A percentile compares a stretch with the other conserved stretches of the same genome.
Evolutionary conservation across 2,329 filamentous ascomycete genomes (phyloP).

Genomic region (Cladosporium sp.): DNA sequence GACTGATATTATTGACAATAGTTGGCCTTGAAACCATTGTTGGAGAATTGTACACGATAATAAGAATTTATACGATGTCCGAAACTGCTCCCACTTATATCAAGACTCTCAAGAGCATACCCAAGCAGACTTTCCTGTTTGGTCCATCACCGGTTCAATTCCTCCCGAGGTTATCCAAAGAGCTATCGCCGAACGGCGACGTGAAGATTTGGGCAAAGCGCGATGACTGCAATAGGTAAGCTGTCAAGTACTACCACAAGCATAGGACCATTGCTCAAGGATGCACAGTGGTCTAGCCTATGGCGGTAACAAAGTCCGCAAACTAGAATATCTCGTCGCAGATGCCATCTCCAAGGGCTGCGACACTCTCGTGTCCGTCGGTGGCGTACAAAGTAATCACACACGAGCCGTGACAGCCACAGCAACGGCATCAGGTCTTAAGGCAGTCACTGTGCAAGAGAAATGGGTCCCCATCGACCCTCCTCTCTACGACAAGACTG

Average conservation of each 20-base stretch:
- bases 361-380: slow-evolving; percentile 33
- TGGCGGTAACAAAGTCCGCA: slow-evolving; percentile 38
- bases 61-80: not conserved
- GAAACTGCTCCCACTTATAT: slow-evolving; percentile 18
- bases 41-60: no score
- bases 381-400: slow-evolving; percentile 37
- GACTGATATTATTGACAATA: not conserved
- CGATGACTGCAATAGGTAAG: slow-evolving; percentile 53
- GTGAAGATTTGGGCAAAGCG: slow-evolving; percentile 66
- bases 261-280: not conserved
- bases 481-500: slow-evolving; percentile 55
- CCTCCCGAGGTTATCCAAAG: slow-evolving; percentile 60
- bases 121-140: slow-evolving; percentile 59
- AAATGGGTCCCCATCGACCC: slow-evolving; percentile 30
- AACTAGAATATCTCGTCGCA: slow-evolving; percentile 36
- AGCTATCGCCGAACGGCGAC: slow-evolving; percentile 49
- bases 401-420: slow-evolving; percentile 35
- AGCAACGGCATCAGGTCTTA: slow-evolving; percentile 30
- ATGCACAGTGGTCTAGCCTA: slow-evolving; percentile 28
- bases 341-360: slow-evolving; percentile 28
- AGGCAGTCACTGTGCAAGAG: slow-evolving; percentile 29
- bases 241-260: not conserved
- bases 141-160: slow-evolving; percentile 65
- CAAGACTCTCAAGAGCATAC: slow-evolving; percentile 42
- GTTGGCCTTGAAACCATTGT: no score